Conservation (phyloP, 495 filamentous ascomycete genomes). For the Daldinia childiae region DNA sequence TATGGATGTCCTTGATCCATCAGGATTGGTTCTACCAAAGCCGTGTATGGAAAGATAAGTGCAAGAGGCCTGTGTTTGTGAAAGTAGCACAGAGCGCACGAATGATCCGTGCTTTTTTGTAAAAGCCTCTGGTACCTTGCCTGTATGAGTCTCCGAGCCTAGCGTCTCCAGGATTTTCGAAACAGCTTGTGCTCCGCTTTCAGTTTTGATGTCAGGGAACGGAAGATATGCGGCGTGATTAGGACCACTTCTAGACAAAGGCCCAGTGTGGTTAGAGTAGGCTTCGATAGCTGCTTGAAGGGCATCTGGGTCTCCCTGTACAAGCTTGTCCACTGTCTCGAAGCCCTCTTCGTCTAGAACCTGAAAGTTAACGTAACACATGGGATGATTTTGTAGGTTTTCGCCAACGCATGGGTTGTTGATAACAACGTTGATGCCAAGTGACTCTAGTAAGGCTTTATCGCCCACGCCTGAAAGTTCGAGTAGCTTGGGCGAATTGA, state of each 20-base stretch:
- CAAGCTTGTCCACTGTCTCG: constrained; percentile 78
- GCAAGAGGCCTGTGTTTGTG: background rate
- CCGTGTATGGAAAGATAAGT: constrained; percentile 53
- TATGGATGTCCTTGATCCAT: background rate
- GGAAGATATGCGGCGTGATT: constrained; percentile 81
- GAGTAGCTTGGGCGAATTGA: constrained; percentile 63
- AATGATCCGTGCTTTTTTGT: constrained; percentile 70
- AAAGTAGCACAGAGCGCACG: constrained; percentile 60
- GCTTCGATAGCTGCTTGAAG: constrained; percentile 48
- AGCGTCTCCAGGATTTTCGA: background rate
- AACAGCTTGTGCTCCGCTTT: background rate
- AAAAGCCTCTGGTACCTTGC: background rate
- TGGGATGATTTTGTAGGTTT: constrained; percentile 53
- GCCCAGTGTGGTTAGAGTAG: constrained; percentile 23
- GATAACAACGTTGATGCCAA: constrained; percentile 56
- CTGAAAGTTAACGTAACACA: constrained; percentile 18
- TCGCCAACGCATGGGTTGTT: constrained; percentile 60
- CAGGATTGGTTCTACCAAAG: constrained; percentile 43
- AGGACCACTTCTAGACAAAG: constrained; percentile 66
- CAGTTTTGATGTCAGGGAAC: background rate
- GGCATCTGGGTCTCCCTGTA: constrained; percentile 67
- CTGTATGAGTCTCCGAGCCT: background rate
- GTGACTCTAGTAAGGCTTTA: constrained; percentile 51
- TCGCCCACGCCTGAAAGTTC: constrained; percentile 68
- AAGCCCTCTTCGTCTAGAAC: constrained; percentile 61